These are phyloP conservation scores for Rhodomyrtus tomentosa DNA, from an alignment of 345 rosid genomes.

Conservation along the genomic window DNA sequence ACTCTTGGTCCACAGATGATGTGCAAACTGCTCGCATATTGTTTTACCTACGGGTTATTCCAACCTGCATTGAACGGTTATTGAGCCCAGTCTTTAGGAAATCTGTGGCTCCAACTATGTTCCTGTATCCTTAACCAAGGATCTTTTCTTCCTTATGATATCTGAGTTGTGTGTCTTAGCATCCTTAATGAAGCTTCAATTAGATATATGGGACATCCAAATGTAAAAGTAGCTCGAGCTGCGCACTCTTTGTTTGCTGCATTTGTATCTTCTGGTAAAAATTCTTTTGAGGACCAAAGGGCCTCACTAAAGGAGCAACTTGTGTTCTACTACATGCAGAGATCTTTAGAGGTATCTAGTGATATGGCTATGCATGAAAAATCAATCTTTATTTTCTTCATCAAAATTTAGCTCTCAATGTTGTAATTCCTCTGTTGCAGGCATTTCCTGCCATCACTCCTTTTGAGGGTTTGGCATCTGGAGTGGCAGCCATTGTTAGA, in stretches of 20 bases:
- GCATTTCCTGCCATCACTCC: conserved; percentile 75
- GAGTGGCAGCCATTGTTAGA: conserved; percentile 69
- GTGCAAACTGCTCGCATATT: conserved; percentile 86
- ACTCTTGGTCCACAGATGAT: conserved; percentile 77
- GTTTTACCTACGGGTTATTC: conserved; percentile 81
- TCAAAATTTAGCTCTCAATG: conserved; percentile 1
- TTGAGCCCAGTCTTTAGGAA: conserved; percentile 49
- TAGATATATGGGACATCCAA: conserved; percentile 88
- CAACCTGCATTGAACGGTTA: conserved; percentile 66
- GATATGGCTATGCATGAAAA: not conserved
- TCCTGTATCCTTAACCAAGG: conserved; percentile 61
- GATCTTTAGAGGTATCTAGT: conserved; percentile 66
- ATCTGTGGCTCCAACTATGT: conserved; percentile 73
- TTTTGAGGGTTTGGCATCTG: conserved; percentile 95
- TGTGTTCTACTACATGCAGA: conserved; percentile 68
- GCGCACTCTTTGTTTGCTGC: conserved; percentile 74
- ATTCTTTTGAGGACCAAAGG: conserved; percentile 43
- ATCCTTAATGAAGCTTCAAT: conserved; percentile 31
- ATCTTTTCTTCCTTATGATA: not conserved
- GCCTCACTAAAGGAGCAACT: conserved; percentile 62
- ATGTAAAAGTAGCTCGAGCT: conserved; percentile 62
- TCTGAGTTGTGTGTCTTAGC: not conserved
- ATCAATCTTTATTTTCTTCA: not conserved
- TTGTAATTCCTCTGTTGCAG: conserved; percentile 20
- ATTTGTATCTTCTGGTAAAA: conserved; percentile 58